Conservation (phyloP, 2,329 filamentous ascomycete genomes). For the Colletotrichum sp. region DNA sequence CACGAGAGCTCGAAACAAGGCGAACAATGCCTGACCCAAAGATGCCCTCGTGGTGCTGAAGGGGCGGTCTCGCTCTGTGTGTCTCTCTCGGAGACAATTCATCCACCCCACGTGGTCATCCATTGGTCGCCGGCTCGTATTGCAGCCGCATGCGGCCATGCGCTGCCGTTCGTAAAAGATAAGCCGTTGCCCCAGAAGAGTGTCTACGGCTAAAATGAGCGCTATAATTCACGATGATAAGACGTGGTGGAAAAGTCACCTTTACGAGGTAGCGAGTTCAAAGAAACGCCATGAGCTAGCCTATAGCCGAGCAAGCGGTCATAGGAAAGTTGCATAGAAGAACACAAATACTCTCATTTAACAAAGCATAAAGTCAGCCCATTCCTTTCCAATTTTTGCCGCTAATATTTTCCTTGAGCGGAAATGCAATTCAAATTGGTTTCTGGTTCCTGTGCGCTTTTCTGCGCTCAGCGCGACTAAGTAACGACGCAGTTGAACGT, state of each 20-base stretch:
- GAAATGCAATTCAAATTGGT: background rate
- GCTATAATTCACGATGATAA: background rate
- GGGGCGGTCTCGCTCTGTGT: background rate
- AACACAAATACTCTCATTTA: background rate
- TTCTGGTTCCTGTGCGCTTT: background rate
- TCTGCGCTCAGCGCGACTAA: background rate
- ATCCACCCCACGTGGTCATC: background rate
- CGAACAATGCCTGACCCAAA: background rate
- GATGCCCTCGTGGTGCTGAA: background rate
- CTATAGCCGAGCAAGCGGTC: background rate
- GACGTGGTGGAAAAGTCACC: background rate
- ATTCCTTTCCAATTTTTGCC: background rate
- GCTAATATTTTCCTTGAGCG: background rate
- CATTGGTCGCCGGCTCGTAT: background rate
- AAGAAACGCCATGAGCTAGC: background rate
- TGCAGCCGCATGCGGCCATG: background rate
- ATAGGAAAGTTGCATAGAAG: background rate
- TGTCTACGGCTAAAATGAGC: background rate
- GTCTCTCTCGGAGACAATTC: background rate
- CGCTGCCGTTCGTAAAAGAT: background rate
- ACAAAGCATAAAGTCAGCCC: background rate
- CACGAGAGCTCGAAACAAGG: background rate
- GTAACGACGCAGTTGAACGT: background rate
- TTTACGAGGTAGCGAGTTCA: background rate
- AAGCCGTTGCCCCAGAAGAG: background rate